Percentiles rank a stretch among this genome's conserved stretches.
Conservation (phyloP, 768 basidiomycete genomes). For the Pholiota microspora region DNA sequence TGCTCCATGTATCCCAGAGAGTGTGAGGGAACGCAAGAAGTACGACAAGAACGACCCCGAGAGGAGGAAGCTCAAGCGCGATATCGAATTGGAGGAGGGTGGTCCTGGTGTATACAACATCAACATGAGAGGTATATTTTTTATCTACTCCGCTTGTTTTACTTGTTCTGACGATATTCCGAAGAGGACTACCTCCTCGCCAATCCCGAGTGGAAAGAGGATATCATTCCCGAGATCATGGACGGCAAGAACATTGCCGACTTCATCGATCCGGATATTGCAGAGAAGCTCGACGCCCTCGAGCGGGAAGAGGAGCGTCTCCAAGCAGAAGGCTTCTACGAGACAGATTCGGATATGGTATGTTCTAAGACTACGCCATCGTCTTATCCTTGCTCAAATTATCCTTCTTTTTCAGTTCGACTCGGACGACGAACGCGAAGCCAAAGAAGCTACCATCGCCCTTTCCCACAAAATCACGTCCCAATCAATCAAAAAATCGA, state of each 20-base stretch:
- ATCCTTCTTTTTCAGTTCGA: constrained; percentile 40
- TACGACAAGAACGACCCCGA: constrained; percentile 88
- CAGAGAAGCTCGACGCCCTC: constrained; percentile 93
- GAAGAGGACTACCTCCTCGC: constrained; percentile 88
- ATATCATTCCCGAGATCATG: constrained; percentile 97
- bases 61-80: constrained; percentile 69
- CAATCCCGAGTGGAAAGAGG: constrained; percentile 93
- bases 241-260: constrained; percentile 99
- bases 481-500: constrained; percentile 79
- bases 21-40: constrained; percentile 70
- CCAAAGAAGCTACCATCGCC: constrained; percentile 53
- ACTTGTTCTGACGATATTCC: constrained; percentile 4
- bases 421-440: constrained; percentile 82
- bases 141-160: not conserved
- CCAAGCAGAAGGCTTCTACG: constrained; percentile 95
- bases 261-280: constrained; percentile 97
- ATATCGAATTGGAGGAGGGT: constrained; percentile 83
- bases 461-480: constrained; percentile 69
- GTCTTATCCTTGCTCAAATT: not conserved
- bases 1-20: constrained; percentile 86
- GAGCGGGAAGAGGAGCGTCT: constrained; percentile 95
- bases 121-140: constrained; percentile 78
- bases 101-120: constrained; percentile 91
- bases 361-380: constrained; percentile 17
- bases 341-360: constrained; percentile 84